Percentiles rank a stretch among this genome's conserved stretches.
These are phyloP conservation scores for Atkinsonella texensis DNA, from an alignment of 2,329 filamentous ascomycete species.

Conservation along the genomic window DNA sequence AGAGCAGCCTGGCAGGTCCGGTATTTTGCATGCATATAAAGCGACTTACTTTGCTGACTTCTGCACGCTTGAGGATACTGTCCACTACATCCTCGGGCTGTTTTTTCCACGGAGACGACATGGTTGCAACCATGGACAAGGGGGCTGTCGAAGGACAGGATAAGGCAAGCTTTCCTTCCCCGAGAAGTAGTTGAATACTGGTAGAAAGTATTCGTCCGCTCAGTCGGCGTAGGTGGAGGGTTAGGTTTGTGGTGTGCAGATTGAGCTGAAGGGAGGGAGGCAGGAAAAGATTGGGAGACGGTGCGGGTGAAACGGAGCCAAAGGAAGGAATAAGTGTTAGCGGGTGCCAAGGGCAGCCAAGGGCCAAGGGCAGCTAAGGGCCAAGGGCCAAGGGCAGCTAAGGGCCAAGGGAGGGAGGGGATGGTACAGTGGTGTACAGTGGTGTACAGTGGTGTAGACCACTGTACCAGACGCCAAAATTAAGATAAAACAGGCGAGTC, in stretches of 20 bases:
- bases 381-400: too few species aligned
- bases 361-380: too few species aligned
- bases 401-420: too few species aligned
- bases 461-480: too few species aligned
- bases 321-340: not conserved
- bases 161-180: not conserved
- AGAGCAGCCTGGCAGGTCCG: not conserved
- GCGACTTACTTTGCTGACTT: slow-evolving; percentile 58
- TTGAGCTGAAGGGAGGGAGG: slow-evolving; percentile 3
- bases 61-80: slow-evolving; percentile 58
- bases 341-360: not conserved
- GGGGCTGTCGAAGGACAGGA: not conserved
- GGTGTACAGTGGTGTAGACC: too few species aligned
- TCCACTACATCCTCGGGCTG: slow-evolving; percentile 54
- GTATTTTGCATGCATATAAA: not conserved
- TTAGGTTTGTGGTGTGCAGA: not conserved
- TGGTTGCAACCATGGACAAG: slow-evolving; percentile 14
- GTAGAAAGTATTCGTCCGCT: not conserved
- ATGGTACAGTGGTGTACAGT: too few species aligned
- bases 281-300: not conserved
- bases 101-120: slow-evolving; percentile 51
- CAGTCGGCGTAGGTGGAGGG: not conserved
- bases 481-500: not conserved
- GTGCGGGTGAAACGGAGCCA: slow-evolving; percentile 5
- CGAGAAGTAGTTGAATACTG: not conserved